phyloP scores from a whole-genome alignment of 768 basidiomycete genomes.

The Grammothele lineata region DNA sequence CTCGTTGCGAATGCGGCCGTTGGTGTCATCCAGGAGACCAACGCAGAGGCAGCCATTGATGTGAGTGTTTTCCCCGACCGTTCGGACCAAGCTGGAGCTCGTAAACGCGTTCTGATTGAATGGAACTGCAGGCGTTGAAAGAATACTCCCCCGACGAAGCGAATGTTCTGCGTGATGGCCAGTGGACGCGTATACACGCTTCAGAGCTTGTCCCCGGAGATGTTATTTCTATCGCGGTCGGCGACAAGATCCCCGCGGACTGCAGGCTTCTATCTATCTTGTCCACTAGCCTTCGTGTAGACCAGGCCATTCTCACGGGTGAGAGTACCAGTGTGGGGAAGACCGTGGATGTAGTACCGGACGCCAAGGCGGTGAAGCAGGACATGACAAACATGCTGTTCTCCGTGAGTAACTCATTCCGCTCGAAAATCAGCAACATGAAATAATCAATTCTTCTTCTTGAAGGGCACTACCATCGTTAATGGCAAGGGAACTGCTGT shows the following conservation, averaged over 20 bases:
- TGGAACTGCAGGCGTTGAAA: slow-evolving; percentile 69
- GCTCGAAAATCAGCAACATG: not conserved
- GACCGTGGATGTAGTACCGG: slow-evolving; percentile 59
- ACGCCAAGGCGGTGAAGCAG: slow-evolving; percentile 86
- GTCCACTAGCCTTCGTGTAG: slow-evolving; percentile 90
- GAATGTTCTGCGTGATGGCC: slow-evolving; percentile 76
- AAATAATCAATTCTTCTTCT: not conserved
- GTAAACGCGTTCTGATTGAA: not conserved
- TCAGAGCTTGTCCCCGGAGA: slow-evolving; percentile 93
- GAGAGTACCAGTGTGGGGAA: slow-evolving; percentile 91
- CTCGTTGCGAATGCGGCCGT: slow-evolving; percentile 96
- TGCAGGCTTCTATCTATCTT: slow-evolving; percentile 85
- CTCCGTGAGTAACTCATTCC: slow-evolving; percentile 74
- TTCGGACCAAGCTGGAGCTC: not conserved
- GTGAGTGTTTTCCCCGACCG: slow-evolving; percentile 51
- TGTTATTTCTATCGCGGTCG: slow-evolving; percentile 85
- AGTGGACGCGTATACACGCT: slow-evolving; percentile 71
- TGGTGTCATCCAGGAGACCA: slow-evolving; percentile 95
- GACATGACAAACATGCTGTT: slow-evolving; percentile 98
- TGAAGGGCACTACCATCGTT: slow-evolving; percentile 86
- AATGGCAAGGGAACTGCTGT: slow-evolving; percentile 87
- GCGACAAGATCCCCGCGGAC: slow-evolving; percentile 95
- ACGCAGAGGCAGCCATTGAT: slow-evolving; percentile 95
- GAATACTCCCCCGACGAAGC: slow-evolving; percentile 98
- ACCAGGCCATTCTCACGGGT: slow-evolving; percentile 96